These are phyloP conservation scores for Graphilbum ipis-grandicollis DNA, from an alignment of 2,329 filamentous ascomycete species.

Conservation along the genomic window DNA sequence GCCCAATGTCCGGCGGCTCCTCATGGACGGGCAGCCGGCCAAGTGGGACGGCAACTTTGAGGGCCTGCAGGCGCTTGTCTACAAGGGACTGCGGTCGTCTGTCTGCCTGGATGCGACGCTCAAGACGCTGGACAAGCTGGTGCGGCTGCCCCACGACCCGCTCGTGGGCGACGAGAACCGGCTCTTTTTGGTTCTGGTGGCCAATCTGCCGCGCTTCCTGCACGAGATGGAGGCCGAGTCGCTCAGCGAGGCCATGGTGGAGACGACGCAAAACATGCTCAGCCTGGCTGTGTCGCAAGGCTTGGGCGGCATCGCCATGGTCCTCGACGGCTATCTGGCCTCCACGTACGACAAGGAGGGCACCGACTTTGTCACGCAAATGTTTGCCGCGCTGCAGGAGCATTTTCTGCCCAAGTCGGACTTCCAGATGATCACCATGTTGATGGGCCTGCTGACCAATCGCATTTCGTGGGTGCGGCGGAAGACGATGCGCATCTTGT, in stretches of 20 bases:
- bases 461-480: constrained; percentile 76
- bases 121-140: constrained; percentile 58
- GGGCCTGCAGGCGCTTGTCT: constrained; percentile 68
- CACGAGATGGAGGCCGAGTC: constrained; percentile 69
- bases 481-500: constrained; percentile 81
- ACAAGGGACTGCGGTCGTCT: constrained; percentile 84
- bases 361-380: constrained; percentile 59
- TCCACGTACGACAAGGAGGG: constrained; percentile 43
- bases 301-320: constrained; percentile 46
- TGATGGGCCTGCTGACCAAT: constrained; percentile 85
- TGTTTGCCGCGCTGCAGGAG: constrained; percentile 56
- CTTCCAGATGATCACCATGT: constrained; percentile 70
- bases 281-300: constrained; percentile 58
- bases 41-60: constrained; percentile 85
- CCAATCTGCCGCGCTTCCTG: constrained; percentile 79
- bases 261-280: constrained; percentile 52
- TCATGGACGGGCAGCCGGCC: constrained; percentile 63
- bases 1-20: constrained; percentile 46
- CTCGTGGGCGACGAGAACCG: constrained; percentile 71
- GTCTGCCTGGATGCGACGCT: constrained; percentile 64
- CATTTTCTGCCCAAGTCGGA: constrained; percentile 67
- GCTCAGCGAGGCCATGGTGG: constrained; percentile 37
- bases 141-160: constrained; percentile 59
- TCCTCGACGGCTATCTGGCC: constrained; percentile 52
- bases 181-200: constrained; percentile 70